Evolutionary conservation across 192 early-diverging fungal species (phyloP).

Genomic region (Coemansia sp.): DNA sequence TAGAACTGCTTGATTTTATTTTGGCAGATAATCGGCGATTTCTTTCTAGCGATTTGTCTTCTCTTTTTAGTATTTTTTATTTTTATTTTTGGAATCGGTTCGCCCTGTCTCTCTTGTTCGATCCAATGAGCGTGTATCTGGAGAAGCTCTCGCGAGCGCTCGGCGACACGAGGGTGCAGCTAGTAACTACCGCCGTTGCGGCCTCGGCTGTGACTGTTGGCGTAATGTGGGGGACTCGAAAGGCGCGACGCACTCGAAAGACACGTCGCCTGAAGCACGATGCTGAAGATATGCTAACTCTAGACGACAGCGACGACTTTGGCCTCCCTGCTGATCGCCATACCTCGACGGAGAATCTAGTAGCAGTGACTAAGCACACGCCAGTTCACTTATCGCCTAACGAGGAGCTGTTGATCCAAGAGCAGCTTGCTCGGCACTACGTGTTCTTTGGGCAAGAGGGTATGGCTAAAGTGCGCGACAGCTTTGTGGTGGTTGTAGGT

Average conservation of each 20-base stretch:
- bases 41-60: background rate
- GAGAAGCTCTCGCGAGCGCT: constrained; percentile 39
- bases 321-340: background rate
- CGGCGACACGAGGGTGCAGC: constrained; percentile 43
- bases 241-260: constrained; percentile 50
- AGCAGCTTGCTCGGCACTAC: constrained; percentile 86
- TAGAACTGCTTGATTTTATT: background rate
- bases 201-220: constrained; percentile 68
- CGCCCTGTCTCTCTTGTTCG: background rate
- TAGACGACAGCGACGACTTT: constrained; percentile 10
- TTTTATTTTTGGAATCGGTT: background rate
- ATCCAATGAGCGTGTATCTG: constrained; percentile 26
- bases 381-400: constrained; percentile 40
- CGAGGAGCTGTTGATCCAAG: constrained; percentile 73
- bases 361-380: constrained; percentile 44
- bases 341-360: constrained; percentile 1
- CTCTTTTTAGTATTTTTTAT: background rate
- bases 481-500: constrained; percentile 95
- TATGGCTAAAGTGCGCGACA: constrained; percentile 66
- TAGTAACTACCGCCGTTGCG: constrained; percentile 61
- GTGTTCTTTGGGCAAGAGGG: constrained; percentile 89
- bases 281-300: constrained; percentile 36
- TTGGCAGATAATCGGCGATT: background rate
- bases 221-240: constrained; percentile 60
- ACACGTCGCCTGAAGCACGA: constrained; percentile 63